Percentiles rank a stretch among this genome's conserved stretches.
These are phyloP conservation scores for Tylopilus plumbeoviolaceoides DNA, from an alignment of 768 basidiomycete genomes.

Conservation along the genomic window DNA sequence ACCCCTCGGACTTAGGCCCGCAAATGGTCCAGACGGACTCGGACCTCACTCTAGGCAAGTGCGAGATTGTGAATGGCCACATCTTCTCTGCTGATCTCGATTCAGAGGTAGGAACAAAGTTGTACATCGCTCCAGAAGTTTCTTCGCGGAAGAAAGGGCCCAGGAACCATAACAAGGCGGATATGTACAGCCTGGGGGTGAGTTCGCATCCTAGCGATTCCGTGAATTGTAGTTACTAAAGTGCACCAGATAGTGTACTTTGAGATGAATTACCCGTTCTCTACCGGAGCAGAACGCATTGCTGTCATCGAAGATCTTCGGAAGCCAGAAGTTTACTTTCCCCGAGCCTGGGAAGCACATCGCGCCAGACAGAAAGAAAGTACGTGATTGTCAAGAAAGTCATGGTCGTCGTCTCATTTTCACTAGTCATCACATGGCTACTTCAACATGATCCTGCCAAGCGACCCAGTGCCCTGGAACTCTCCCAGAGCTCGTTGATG, in stretches of 20 bases:
- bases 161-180: constrained; percentile 83
- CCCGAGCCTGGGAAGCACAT: constrained; percentile 63
- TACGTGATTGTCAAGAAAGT: constrained; percentile 33
- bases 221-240: background rate
- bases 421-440: constrained; percentile 72
- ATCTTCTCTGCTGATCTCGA: background rate
- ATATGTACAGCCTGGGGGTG: constrained; percentile 93
- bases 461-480: constrained; percentile 77
- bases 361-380: constrained; percentile 65
- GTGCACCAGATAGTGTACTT: constrained; percentile 82
- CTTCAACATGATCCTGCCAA: constrained; percentile 77
- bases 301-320: constrained; percentile 77
- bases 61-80: background rate
- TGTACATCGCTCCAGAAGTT: constrained; percentile 94
- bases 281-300: constrained; percentile 80
- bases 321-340: constrained; percentile 70
- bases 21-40: constrained; percentile 44
- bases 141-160: constrained; percentile 56
- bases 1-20: constrained; percentile 62
- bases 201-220: constrained; percentile 21
- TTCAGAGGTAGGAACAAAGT: constrained; percentile 80
- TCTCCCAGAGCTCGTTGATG: constrained; percentile 73
- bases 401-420: constrained; percentile 1
- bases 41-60: constrained; percentile 72
- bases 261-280: constrained; percentile 89